Conservation (phyloP, 495 filamentous ascomycete species). For the Mytilinidion resinicola region DNA sequence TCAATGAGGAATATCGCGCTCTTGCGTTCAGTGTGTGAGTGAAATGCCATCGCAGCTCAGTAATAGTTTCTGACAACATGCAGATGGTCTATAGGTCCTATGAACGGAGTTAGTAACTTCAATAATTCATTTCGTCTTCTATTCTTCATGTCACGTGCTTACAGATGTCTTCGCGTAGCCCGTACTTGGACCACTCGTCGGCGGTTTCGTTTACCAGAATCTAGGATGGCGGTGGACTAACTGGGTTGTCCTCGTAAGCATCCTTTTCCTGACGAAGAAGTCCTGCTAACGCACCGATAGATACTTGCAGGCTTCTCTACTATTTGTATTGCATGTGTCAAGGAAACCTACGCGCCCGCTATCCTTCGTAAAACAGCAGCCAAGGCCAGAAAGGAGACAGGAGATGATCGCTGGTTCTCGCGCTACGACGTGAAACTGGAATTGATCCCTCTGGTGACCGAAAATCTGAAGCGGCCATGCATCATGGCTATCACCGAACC, state of each 20-base stretch:
- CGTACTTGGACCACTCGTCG: conserved; percentile 48
- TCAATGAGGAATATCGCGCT: conserved; percentile 60
- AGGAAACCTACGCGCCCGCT: conserved; percentile 73
- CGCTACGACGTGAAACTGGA: conserved; percentile 62
- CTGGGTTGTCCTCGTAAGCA: conserved; percentile 58
- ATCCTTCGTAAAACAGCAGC: conserved; percentile 65
- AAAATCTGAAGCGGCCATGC: conserved; percentile 71
- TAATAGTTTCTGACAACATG: too few relatives aligned
- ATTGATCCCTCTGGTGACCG: conserved; percentile 52
- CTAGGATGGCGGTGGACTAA: conserved; percentile 86
- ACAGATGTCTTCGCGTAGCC: conserved; percentile 13
- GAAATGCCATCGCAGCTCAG: too few relatives aligned
- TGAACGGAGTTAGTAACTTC: conserved; percentile 52
- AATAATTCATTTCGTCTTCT: conserved; percentile 36
- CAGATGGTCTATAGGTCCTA: conserved; percentile 64
- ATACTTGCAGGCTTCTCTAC: conserved; percentile 57
- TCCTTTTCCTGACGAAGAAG: not conserved
- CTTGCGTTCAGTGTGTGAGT: conserved; percentile 49
- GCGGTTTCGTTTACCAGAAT: conserved; percentile 68
- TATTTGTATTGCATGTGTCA: conserved; percentile 44
- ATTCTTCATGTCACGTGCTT: not conserved
- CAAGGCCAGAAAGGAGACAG: conserved; percentile 62
- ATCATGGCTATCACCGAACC: conserved; percentile 75
- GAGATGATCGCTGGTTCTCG: conserved; percentile 69
- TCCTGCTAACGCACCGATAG: not conserved